Evolutionary conservation across 441 rosid species (phyloP), one percentile per base, ranked within the genome.

Genomic region (Mallotus repandus): DNA sequence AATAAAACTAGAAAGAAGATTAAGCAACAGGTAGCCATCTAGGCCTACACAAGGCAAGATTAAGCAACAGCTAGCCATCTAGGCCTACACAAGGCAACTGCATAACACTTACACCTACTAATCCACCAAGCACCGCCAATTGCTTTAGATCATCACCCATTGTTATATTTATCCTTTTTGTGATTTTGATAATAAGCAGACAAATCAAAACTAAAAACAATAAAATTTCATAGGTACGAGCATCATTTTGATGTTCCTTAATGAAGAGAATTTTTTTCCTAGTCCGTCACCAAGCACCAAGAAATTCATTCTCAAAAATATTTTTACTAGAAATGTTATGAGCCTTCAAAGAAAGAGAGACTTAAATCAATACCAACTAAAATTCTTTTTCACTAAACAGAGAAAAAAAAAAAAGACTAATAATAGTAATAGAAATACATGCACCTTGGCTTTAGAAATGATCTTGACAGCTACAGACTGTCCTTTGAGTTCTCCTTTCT

Each of bases 371-470:
- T 22, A 19, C 41, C 41, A 38, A 68, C 61, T 21, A 1, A 13
- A 38, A 38, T 68, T 35, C 60, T 15, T 22, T 2, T 38, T 21
- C 46, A 25, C 29, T 25, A 25, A 25, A 35, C 41, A 35, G 41
- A 3, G 7, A 18, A 9, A 38, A 68, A 18, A 3, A 38, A 68
- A 29, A 18, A 3, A 11, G 16, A 46, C 43, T 0, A 9, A 11
- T 11, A 67, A 52, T 16, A 16, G 16, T 9, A 32, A 43, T 0
- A 58, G n/a, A 8, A 21, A 22, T 82, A 64, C 82, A 45, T 63
- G 70, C 71, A 94, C 98, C 99, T 94, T 94, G 54, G 97, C 85
- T 78, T 94, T 94, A 64, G 96, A 91, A 78, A 94, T 94, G 84
- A 94, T 89, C 87, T 94, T 94, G 72, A 92, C 97, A 64, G 99